A percentile compares a stretch with the other conserved stretches of the same genome.
Evolutionary conservation across 2,329 filamentous ascomycete species (phyloP).

Genomic region (Coniochaeta sp.): DNA sequence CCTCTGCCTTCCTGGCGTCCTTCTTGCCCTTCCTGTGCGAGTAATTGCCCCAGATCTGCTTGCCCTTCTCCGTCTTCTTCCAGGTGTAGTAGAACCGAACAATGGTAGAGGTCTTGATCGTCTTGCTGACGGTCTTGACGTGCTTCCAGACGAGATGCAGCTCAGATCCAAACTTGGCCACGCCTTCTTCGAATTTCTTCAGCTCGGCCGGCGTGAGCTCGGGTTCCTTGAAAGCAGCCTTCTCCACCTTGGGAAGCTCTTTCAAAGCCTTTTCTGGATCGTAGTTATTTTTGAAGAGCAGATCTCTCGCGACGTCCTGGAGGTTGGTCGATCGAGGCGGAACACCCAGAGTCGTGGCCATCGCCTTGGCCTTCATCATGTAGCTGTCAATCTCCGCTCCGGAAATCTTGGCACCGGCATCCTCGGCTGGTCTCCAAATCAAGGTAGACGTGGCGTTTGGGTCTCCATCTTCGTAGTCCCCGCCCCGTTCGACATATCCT

Average conservation of each 20-base stretch:
- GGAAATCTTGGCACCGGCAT: constrained; percentile 34
- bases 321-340: constrained; percentile 76
- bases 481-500: constrained; percentile 79
- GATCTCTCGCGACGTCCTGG: constrained; percentile 71
- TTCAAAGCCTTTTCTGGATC: constrained; percentile 64
- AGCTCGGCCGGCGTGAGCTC: constrained; percentile 69
- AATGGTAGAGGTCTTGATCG: constrained; percentile 56
- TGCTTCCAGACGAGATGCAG: constrained; percentile 75
- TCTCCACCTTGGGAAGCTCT: constrained; percentile 60
- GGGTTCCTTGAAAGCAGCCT: constrained; percentile 75
- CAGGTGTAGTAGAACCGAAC: constrained; percentile 95
- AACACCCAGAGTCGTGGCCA: constrained; percentile 63
- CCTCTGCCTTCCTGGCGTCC: constrained; percentile 68
- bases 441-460: constrained; percentile 67
- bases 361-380: constrained; percentile 59
- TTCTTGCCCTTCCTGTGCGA: constrained; percentile 86
- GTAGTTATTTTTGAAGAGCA: constrained; percentile 66
- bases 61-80: constrained; percentile 88
- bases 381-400: constrained; percentile 66
- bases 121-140: constrained; percentile 65
- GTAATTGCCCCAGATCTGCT: constrained; percentile 84
- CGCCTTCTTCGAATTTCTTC: constrained; percentile 87
- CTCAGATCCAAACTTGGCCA: constrained; percentile 86
- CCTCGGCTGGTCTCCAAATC: constrained; percentile 69
- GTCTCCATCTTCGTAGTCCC: constrained; percentile 66